A percentile compares a stretch with the other conserved stretches of the same genome.
phyloP scores from a whole-genome alignment of 495 filamentous ascomycete species.

The Daldinia concentrica region DNA sequence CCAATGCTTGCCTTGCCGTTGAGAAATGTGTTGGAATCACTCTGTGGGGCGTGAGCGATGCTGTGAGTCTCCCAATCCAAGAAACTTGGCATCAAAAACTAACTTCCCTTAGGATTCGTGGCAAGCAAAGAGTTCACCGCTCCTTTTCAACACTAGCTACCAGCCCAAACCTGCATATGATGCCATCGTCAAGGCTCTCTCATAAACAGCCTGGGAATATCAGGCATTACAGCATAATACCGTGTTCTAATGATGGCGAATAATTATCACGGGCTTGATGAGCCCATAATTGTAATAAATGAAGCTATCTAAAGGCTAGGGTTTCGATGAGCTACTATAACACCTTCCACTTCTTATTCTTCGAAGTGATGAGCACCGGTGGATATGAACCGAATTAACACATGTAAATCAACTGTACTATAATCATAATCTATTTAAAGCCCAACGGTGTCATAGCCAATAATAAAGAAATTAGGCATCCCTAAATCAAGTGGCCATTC shows the following conservation, averaged over 20 bases:
- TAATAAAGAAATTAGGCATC: too few species aligned
- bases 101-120: neutral
- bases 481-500: too few species aligned
- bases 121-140: neutral
- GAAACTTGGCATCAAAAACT: neutral
- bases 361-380: neutral
- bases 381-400: neutral
- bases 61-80: constrained; percentile 44
- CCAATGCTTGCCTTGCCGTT: constrained; percentile 68
- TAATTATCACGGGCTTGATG: neutral
- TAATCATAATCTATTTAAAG: neutral
- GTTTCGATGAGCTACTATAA: neutral
- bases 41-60: constrained; percentile 75
- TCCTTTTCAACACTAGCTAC: neutral
- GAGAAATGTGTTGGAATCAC: constrained; percentile 75
- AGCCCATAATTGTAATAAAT: neutral
- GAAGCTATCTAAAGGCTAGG: neutral
- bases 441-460: neutral
- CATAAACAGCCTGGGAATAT: neutral
- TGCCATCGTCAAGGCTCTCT: neutral
- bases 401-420: neutral
- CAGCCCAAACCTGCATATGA: neutral
- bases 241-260: neutral
- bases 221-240: neutral
- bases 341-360: neutral